phyloP scores from a whole-genome alignment of 2,329 filamentous ascomycete species.

The Cordyceps cicadae region DNA sequence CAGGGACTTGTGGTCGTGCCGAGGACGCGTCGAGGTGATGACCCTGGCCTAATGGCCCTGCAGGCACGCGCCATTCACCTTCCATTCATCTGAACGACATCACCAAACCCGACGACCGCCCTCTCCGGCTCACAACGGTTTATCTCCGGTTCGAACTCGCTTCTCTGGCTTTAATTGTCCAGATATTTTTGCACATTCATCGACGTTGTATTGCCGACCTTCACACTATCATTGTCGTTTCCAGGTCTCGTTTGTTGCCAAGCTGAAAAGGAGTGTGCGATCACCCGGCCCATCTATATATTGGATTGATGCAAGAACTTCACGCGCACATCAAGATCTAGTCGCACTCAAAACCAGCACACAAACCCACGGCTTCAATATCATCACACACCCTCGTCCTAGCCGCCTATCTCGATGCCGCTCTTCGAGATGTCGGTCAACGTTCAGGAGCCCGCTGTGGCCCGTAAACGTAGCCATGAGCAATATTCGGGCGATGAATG shows the following conservation, averaged over 20 bases:
- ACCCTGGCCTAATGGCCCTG: not conserved
- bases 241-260: not conserved
- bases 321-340: not conserved
- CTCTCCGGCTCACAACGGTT: too few species aligned
- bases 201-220: not conserved
- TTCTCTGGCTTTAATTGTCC: not conserved
- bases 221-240: not conserved
- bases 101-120: too few species aligned
- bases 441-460: constrained; percentile 33
- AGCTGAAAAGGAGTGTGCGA: not conserved
- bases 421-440: constrained; percentile 40
- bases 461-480: constrained; percentile 39
- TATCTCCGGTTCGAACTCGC: too few species aligned
- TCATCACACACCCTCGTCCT: not conserved
- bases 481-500: constrained; percentile 32
- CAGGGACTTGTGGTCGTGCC: not conserved
- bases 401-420: constrained; percentile 32
- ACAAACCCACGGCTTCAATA: not conserved
- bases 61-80: not conserved
- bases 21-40: constrained; percentile 7
- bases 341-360: too few species aligned
- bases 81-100: not conserved
- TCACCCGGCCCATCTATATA: not conserved
- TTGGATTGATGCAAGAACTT: not conserved
- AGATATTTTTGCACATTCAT: not conserved